Percentiles rank a stretch among this genome's conserved stretches.
These are phyloP conservation scores for Handroanthus guayacan DNA, from an alignment of 257 asterid genomes.

Conservation along the genomic window DNA sequence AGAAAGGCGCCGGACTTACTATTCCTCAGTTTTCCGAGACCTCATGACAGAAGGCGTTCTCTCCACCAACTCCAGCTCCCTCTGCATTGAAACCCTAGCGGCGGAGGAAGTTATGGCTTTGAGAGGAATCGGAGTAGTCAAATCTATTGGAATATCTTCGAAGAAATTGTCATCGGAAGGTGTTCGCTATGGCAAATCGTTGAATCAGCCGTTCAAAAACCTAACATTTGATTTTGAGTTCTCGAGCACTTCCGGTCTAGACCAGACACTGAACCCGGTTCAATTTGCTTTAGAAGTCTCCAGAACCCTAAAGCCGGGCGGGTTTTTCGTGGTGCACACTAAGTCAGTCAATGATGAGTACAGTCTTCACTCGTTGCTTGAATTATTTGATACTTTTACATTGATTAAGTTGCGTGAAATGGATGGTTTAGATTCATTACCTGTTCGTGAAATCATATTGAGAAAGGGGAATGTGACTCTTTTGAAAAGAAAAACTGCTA, in stretches of 20 bases:
- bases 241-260: slow-evolving; percentile 59
- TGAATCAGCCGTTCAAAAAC: slow-evolving; percentile 52
- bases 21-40: slow-evolving; percentile 76
- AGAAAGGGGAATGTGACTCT: slow-evolving; percentile 41
- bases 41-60: slow-evolving; percentile 70
- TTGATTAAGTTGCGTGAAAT: slow-evolving; percentile 54
- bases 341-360: slow-evolving; percentile 50
- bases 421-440: slow-evolving; percentile 48
- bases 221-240: slow-evolving; percentile 60
- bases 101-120: slow-evolving; percentile 86
- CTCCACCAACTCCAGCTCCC: slow-evolving; percentile 63
- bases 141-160: slow-evolving; percentile 71
- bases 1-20: slow-evolving; percentile 63
- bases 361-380: slow-evolving; percentile 59
- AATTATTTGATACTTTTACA: slow-evolving; percentile 58
- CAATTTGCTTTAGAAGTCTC: slow-evolving; percentile 54
- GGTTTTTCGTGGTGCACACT: slow-evolving; percentile 63
- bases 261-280: slow-evolving; percentile 57
- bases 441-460: slow-evolving; percentile 58
- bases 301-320: slow-evolving; percentile 66
- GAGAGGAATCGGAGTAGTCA: slow-evolving; percentile 76
- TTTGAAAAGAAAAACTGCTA: slow-evolving; percentile 29
- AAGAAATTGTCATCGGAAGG: slow-evolving; percentile 63
- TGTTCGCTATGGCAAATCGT: slow-evolving; percentile 36
- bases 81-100: slow-evolving; percentile 71